Evolutionary conservation across 2,329 filamentous ascomycete species (phyloP).

Genomic region (Penicillium digitatum): DNA sequence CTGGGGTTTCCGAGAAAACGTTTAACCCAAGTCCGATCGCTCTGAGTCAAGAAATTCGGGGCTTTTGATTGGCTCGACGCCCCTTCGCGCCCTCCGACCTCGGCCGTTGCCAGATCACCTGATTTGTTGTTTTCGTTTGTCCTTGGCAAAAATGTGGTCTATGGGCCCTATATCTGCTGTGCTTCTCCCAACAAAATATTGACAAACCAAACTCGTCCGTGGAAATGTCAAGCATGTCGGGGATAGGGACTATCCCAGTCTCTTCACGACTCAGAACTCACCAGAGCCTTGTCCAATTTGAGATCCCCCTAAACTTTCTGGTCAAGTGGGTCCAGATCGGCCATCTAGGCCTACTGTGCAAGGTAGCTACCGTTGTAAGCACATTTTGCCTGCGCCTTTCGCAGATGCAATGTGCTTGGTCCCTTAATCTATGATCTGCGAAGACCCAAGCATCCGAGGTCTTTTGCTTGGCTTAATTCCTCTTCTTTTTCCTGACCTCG

Average conservation of each 20-base stretch:
- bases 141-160: background rate
- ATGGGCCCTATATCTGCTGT: background rate
- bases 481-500: background rate
- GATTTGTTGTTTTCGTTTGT: conserved; percentile 11
- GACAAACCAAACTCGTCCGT: background rate
- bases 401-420: background rate
- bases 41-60: conserved; percentile 25
- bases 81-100: conserved; percentile 29
- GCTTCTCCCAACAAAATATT: background rate
- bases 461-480: background rate
- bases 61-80: conserved; percentile 23
- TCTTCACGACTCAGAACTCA: background rate
- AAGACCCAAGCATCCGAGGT: no score
- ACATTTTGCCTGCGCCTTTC: background rate
- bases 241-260: background rate
- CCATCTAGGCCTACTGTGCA: background rate
- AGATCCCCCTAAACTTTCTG: background rate
- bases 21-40: conserved; percentile 21
- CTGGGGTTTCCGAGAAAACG: conserved; percentile 22
- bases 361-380: background rate
- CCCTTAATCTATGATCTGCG: background rate
- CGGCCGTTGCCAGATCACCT: conserved; percentile 22
- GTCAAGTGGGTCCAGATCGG: conserved; percentile 5
- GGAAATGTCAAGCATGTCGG: background rate
- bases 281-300: background rate